Evolutionary conservation across 2,329 filamentous ascomycete species (phyloP).

Genomic region (Diaporthe citriasiana): DNA sequence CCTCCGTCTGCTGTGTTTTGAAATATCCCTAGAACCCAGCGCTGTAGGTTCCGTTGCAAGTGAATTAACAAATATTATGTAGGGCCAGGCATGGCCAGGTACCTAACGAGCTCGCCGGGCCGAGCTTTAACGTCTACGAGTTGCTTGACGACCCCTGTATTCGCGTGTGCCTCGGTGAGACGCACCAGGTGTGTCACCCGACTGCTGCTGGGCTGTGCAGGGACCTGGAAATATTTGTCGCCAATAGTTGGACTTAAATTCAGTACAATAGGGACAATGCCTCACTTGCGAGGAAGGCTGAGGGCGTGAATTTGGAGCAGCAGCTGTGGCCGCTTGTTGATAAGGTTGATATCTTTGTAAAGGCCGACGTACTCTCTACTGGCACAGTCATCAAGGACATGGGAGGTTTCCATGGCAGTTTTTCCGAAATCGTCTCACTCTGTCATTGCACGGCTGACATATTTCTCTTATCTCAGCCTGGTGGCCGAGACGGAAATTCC

Average conservation of each 20-base stretch:
- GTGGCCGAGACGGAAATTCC: slow-evolving; percentile 8
- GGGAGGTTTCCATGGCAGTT: not conserved
- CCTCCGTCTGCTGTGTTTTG: not conserved
- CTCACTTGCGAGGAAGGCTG: not conserved
- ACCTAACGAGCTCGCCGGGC: not conserved
- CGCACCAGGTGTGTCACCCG: not conserved
- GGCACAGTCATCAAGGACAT: slow-evolving; percentile 10
- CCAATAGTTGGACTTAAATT: too few species aligned
- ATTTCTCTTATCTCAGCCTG: not conserved
- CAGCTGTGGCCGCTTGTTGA: slow-evolving; percentile 16
- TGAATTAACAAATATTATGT: not conserved
- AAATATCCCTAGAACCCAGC: not conserved
- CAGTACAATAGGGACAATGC: slow-evolving; percentile 14
- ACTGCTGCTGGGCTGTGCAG: not conserved
- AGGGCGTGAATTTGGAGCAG: not conserved
- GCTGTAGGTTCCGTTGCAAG: not conserved
- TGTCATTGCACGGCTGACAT: not conserved
- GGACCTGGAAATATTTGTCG: not conserved
- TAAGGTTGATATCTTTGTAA: slow-evolving; percentile 12
- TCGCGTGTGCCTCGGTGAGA: not conserved
- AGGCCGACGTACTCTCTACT: slow-evolving; percentile 14
- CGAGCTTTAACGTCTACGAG: not conserved
- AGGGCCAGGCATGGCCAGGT: not conserved
- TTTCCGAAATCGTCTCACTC: too few species aligned
- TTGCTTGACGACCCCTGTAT: not conserved